phyloP scores from a whole-genome alignment of 2,329 filamentous ascomycete genomes.

The Neopestalotiopsis rosae region DNA sequence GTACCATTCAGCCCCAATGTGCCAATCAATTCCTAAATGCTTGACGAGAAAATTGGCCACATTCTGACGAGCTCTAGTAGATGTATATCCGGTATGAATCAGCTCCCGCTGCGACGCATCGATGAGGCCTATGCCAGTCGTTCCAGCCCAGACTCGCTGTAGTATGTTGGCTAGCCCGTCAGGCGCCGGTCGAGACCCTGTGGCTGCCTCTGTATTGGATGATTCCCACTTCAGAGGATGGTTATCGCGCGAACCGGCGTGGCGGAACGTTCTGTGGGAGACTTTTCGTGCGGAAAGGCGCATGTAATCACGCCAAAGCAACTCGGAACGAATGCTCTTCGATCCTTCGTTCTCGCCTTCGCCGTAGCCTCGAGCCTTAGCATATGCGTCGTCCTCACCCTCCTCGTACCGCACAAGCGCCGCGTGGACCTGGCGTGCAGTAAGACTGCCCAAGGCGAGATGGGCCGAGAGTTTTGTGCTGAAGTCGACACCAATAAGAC shows the following conservation, averaged over 20 bases:
- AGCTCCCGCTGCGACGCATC: conserved; percentile 80
- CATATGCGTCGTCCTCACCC: conserved; percentile 50
- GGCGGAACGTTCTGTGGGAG: conserved; percentile 64
- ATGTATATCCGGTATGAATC: conserved; percentile 77
- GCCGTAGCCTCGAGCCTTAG: conserved; percentile 61
- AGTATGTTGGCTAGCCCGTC: conserved; percentile 56
- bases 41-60: conserved; percentile 77
- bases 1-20: conserved; percentile 83
- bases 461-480: conserved; percentile 79
- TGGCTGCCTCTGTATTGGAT: conserved; percentile 36
- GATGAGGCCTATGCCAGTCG: conserved; percentile 77
- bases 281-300: conserved; percentile 76
- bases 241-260: conserved; percentile 65
- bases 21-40: conserved; percentile 79
- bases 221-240: conserved; percentile 56
- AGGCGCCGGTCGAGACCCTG: conserved; percentile 42
- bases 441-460: conserved; percentile 74
- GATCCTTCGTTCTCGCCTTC: conserved; percentile 77
- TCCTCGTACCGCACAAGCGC: conserved; percentile 73
- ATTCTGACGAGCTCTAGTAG: conserved; percentile 77
- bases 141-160: conserved; percentile 67
- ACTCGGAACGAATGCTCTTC: conserved; percentile 70
- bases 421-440: conserved; percentile 74
- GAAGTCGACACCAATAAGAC: conserved; percentile 71
- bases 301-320: conserved; percentile 85